phyloP scores from a whole-genome alignment of 148 eudicot genomes.

The Linanthus parryae region DNA sequence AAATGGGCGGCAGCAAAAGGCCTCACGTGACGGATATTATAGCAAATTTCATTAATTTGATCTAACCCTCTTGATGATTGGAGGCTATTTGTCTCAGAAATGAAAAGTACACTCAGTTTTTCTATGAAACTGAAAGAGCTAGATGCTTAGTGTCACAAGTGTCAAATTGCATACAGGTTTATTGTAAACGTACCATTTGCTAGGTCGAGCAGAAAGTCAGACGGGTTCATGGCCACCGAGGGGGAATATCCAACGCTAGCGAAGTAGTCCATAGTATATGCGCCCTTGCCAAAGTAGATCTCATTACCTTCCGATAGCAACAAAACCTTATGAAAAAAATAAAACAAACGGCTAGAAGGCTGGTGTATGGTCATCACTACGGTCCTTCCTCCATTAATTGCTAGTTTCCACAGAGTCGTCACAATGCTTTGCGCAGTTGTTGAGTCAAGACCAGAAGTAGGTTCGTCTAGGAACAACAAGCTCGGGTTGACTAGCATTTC shows the following conservation, averaged over 20 bases:
- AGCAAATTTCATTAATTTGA: too few species aligned
- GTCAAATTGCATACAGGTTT: not conserved
- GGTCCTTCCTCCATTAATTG: constrained; percentile 54
- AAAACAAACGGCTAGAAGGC: constrained; percentile 72
- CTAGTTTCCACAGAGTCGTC: constrained; percentile 45
- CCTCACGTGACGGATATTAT: too few species aligned
- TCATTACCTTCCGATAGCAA: constrained; percentile 61
- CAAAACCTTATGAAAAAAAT: constrained; percentile 70
- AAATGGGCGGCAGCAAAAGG: too few species aligned
- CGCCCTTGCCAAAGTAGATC: constrained; percentile 61
- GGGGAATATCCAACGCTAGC: constrained; percentile 50
- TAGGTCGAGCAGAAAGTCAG: constrained; percentile 80
- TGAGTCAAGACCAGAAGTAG: constrained; percentile 81
- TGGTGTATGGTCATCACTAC: constrained; percentile 77
- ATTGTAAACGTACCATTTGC: constrained; percentile 38
- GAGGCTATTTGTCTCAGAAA: too few species aligned
- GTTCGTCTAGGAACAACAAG: constrained; percentile 68
- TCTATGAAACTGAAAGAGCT: too few species aligned
- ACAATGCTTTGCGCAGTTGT: constrained; percentile 81
- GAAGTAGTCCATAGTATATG: constrained; percentile 59
- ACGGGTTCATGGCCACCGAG: constrained; percentile 65
- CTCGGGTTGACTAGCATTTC: constrained; percentile 83
- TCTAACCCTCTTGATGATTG: too few species aligned
- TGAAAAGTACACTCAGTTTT: too few species aligned
- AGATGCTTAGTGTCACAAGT: not conserved